Evolutionary conservation across 495 filamentous ascomycete species (phyloP), one percentile per base, ranked within the genome.

Genomic region (Glarea lozoyensis): DNA sequence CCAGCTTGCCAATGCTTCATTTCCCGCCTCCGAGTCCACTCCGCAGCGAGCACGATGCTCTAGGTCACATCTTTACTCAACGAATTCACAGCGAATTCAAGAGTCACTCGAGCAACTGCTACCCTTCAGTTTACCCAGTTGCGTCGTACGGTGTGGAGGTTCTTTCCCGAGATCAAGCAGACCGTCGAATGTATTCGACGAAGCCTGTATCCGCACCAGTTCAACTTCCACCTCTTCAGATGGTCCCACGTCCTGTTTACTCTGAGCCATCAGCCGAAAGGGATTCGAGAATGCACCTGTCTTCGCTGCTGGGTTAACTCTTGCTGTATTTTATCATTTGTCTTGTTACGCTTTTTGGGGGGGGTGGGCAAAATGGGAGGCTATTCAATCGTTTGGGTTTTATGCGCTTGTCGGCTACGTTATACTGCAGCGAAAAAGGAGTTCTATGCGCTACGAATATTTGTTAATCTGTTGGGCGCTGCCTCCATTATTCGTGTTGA

Each of bases 231-330:
- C 55, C 55, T 15, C 44, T 58, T 10, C 44, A 49, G 27, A 17
- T 50, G 23, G 10, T 13, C 11, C 10, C 37, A 21, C 38, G 25
- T 4, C 19, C 15, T 10, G 34, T 42, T 11, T 37, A 29, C 10
- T 7, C 17, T 22, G 46, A 53, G 31, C 31, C 24, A 32, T 10
- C 44, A 1, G 42, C 17, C 1, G 43, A 54, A 38, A 48, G 48
- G 1, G 55, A 58, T 33, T 41, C 51, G 17, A 39, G 55, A 25
- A 58, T 58, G 55, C 23, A 49, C 25, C 47, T 57, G 7, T 54
- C 51, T 19, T 42, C 44, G 24, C 38, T 57, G 9, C 37, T 54
- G 0, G 47, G 36, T 37, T 52, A 21, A 53, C 18, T n/a, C n/a
- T n/a, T n/a, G n/a, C n/a, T n/a, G n/a, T n/a, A 33, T 19, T 16